These are phyloP conservation scores for Colletotrichum incanum DNA, from an alignment of 2,329 filamentous ascomycete genomes.

Conservation along the genomic window DNA sequence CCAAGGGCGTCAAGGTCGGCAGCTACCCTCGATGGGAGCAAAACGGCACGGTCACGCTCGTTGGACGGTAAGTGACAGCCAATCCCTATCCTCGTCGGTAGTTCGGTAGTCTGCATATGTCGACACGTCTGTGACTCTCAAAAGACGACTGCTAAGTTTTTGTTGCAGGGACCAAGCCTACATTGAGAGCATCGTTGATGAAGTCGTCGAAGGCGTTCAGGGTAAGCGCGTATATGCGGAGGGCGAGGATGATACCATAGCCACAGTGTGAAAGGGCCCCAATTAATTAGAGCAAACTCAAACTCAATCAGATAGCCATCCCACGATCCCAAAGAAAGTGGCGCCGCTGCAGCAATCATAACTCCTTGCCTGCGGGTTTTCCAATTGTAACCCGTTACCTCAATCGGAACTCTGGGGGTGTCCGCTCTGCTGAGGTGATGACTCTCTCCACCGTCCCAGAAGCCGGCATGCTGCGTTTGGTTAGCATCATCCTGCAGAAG, in stretches of 20 bases:
- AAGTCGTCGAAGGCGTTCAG: conserved; percentile 83
- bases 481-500: background rate
- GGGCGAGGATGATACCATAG: conserved; percentile 73
- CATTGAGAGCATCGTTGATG: conserved; percentile 83
- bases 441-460: background rate
- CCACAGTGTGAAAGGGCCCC: conserved; percentile 16
- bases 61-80: conserved; percentile 67
- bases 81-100: background rate
- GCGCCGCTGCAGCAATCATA: conserved; percentile 18
- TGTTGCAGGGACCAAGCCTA: conserved; percentile 77
- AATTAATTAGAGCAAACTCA: conserved; percentile 12
- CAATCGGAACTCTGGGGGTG: background rate
- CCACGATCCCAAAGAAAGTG: conserved; percentile 11
- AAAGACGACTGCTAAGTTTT: conserved; percentile 18
- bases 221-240: conserved; percentile 80
- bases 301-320: conserved; percentile 25
- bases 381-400: conserved; percentile 29
- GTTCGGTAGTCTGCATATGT: background rate
- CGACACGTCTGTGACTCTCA: background rate
- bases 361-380: conserved; percentile 10
- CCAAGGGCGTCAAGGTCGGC: conserved; percentile 90
- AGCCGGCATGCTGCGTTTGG: background rate
- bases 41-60: conserved; percentile 92
- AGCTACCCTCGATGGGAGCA: conserved; percentile 96
- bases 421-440: background rate